These are phyloP conservation scores for Tephrocybe rancida DNA, from an alignment of 768 basidiomycete species.

Conservation along the genomic window DNA sequence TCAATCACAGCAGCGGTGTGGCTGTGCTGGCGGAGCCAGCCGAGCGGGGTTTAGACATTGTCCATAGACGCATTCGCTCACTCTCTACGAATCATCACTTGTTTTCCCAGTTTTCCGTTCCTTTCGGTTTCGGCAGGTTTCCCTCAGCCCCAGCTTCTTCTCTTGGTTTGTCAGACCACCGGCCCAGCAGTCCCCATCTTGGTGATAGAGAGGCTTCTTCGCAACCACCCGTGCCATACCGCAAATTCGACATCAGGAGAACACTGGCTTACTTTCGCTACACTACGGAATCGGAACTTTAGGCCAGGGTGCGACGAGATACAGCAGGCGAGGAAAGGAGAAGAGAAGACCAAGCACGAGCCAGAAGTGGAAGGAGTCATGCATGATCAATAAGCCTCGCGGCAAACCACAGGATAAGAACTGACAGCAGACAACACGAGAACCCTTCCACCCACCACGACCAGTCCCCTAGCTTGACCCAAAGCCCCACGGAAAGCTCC, in stretches of 20 bases:
- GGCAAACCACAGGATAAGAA: neutral
- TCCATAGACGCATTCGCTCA: too few relatives aligned
- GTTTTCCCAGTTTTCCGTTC: too few relatives aligned
- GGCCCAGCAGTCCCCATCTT: slow-evolving; percentile 2
- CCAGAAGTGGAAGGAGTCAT: neutral
- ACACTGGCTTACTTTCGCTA: neutral
- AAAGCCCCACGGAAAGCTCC: too few relatives aligned
- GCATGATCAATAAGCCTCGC: neutral
- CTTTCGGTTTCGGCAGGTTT: too few relatives aligned
- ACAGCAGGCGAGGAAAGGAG: neutral
- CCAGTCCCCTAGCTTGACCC: too few relatives aligned
- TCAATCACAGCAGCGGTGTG: too few relatives aligned
- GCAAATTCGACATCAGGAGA: neutral
- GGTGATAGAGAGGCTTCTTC: slow-evolving; percentile 3
- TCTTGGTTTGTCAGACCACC: too few relatives aligned
- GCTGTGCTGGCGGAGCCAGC: too few relatives aligned
- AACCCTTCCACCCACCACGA: too few relatives aligned
- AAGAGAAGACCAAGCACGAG: neutral
- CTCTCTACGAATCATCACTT: too few relatives aligned
- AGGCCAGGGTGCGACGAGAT: neutral
- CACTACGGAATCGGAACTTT: neutral
- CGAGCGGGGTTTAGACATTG: too few relatives aligned
- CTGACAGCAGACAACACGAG: too few relatives aligned
- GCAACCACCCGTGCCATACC: neutral
- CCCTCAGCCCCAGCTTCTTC: neutral